These are phyloP conservation scores for Abrus precatorius DNA, from an alignment of 306 rosid genomes.

Conservation along the genomic window DNA sequence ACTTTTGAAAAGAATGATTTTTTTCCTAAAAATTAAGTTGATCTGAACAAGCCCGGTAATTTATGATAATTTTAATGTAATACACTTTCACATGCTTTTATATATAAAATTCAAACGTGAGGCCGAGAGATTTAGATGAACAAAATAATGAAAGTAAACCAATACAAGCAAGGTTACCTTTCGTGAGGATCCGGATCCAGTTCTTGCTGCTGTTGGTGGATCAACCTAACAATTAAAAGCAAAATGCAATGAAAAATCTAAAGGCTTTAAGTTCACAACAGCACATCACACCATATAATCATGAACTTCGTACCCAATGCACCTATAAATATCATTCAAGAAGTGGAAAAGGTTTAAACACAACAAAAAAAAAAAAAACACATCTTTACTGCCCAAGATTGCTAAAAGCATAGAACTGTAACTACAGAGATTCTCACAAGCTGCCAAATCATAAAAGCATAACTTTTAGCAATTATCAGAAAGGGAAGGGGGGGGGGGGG, in stretches of 20 bases:
- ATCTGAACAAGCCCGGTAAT: background rate
- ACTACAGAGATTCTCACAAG: constrained; percentile 25
- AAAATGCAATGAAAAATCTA: background rate
- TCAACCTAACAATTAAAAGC: constrained; percentile 70
- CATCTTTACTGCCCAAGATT: constrained; percentile 31
- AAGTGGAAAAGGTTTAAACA: background rate
- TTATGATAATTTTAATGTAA: background rate
- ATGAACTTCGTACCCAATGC: constrained; percentile 18
- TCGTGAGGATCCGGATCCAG: constrained; percentile 88
- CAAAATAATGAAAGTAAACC: constrained; percentile 39
- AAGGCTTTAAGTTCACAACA: constrained; percentile 40
- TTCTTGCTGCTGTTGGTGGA: constrained; percentile 78
- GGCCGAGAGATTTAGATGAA: constrained; percentile 22
- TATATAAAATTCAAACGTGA: background rate
- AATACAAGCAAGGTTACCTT: constrained; percentile 67
- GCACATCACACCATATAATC: constrained; percentile 35
- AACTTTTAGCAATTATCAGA: constrained; percentile 35
- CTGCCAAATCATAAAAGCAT: constrained; percentile 8
- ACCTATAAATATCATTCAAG: background rate
- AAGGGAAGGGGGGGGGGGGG: background rate
- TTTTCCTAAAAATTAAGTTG: background rate
- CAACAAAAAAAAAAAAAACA: background rate
- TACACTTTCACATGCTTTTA: background rate
- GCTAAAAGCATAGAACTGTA: constrained; percentile 18
- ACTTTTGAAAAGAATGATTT: background rate